A percentile compares a stretch with the other conserved stretches of the same genome.
These are phyloP conservation scores for Fragaria ananassa DNA, from an alignment of 306 rosid species.

Conservation along the genomic window DNA sequence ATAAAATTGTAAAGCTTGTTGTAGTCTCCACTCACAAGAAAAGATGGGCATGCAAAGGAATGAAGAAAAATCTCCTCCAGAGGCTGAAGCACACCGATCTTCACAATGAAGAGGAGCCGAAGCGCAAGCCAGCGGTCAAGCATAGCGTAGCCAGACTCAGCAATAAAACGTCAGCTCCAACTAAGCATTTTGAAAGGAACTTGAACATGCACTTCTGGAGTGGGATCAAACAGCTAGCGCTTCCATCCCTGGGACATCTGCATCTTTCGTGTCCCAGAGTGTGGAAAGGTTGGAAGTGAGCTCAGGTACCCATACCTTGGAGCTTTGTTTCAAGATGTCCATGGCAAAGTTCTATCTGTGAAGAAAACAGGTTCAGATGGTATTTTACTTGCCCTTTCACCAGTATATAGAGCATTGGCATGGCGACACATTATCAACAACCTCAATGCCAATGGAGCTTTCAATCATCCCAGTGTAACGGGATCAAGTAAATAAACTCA, in stretches of 20 bases:
- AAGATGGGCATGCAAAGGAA: constrained; percentile 66
- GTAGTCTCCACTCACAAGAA: constrained; percentile 67
- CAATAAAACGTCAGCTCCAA: constrained; percentile 57
- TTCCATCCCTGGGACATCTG: constrained; percentile 34
- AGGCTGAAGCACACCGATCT: constrained; percentile 44
- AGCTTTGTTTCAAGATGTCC: constrained; percentile 61
- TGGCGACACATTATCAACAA: no score
- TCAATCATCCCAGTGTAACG: no score
- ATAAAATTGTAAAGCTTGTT: constrained; percentile 49
- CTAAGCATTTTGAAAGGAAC: constrained; percentile 52
- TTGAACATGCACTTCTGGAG: constrained; percentile 54
- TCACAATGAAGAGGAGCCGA: constrained; percentile 67
- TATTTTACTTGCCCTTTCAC: background rate
- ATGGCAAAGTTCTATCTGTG: constrained; percentile 54
- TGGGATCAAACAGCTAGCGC: constrained; percentile 35
- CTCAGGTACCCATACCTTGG: constrained; percentile 62
- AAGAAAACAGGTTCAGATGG: background rate
- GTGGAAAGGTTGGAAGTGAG: constrained; percentile 40
- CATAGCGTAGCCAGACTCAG: constrained; percentile 54
- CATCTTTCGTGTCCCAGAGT: constrained; percentile 57
- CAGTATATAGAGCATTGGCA: no score
- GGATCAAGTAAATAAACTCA: no score
- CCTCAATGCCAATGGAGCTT: no score
- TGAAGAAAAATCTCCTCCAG: constrained; percentile 80
- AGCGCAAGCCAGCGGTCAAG: constrained; percentile 76